These are phyloP conservation scores for Plasmodium fragile DNA, from an alignment of 169 alveolate genomes.

Conservation along the genomic window DNA sequence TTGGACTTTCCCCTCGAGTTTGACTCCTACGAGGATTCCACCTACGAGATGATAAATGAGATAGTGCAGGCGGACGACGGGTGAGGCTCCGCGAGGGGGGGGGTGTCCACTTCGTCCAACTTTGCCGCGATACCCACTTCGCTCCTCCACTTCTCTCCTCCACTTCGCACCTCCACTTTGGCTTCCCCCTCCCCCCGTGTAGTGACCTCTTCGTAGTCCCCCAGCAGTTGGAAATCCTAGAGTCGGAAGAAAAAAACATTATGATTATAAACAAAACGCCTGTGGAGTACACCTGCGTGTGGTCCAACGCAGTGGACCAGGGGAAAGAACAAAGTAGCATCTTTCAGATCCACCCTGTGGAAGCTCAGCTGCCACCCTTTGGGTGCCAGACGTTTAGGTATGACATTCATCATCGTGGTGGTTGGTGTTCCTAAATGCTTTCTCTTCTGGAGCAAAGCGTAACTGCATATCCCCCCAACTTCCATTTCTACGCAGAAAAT, in stretches of 20 bases:
- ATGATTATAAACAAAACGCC: conserved; percentile 70
- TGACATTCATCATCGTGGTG: neutral
- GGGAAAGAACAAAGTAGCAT: neutral
- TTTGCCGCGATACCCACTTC: neutral
- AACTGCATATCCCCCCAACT: neutral
- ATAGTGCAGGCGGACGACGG: conserved; percentile 43
- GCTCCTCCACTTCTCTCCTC: neutral
- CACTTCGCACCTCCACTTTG: neutral
- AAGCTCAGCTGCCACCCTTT: conserved; percentile 52
- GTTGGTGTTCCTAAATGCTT: neutral
- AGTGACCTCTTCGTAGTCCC: conserved; percentile 69
- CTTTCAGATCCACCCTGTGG: conserved; percentile 44
- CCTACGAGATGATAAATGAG: conserved; percentile 39
- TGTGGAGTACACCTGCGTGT: conserved; percentile 64
- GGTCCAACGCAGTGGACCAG: conserved; percentile 36
- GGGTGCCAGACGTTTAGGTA: conserved; percentile 65
- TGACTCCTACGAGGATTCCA: conserved; percentile 37
- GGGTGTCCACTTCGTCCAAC: neutral
- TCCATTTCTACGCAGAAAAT: neutral
- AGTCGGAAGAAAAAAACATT: conserved; percentile 55
- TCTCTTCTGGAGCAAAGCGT: neutral
- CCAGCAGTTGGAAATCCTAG: conserved; percentile 38
- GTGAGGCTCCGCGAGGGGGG: neutral
- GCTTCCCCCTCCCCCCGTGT: neutral
- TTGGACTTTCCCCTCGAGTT: conserved; percentile 74